Evolutionary conservation across 2,329 filamentous ascomycete genomes (phyloP), one percentile per base, ranked within the genome.

Genomic region (Fusarium sp.): DNA sequence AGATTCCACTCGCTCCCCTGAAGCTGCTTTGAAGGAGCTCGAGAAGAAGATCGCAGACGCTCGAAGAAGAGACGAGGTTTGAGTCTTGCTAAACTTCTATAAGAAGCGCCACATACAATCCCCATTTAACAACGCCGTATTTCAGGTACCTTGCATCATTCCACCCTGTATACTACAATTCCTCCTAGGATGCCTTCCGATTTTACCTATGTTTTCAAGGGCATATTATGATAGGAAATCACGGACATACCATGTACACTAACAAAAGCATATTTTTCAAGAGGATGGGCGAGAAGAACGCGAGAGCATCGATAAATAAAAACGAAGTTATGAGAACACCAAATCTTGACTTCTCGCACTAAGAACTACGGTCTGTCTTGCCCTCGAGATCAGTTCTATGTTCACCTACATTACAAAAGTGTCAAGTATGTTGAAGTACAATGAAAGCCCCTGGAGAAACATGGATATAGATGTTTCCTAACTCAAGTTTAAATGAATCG

Each of bases 211-310:
- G 16, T 23, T n/a, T 63, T 42, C 23, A 38, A 29, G 7, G 59
- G 37, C 31, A 42, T 42, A 10, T 38, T 29, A 65, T 37, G 54
- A 59, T 54, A 57, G 27, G 45, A 27, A 33, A 33, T 57, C 27
- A 29, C 44, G 31, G n/a, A 31, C n/a, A 54, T 39, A 27, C 29
- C 42, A 59, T 76, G 63, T 75, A 75, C 54, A 70, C 42, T 67
- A 75, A 49, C 51, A 55, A 62, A 57, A 59, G 44, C 38, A 48
- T 14, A 60, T 59, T 35, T 49, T 44, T 25, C 18, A 45, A 23
- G 10, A 19, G 23, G 14, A 39, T 25, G 35, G 57, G 37, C 44
- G 23, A 25, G 25, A 44, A 21, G 18, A 25, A 52, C 27, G 12
- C 33, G 18, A 25, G 14, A 25, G 18, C 19, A 52, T 19, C 31